phyloP scores from a whole-genome alignment of 2,329 filamentous ascomycete species.

The Talaromyces marneffei region DNA sequence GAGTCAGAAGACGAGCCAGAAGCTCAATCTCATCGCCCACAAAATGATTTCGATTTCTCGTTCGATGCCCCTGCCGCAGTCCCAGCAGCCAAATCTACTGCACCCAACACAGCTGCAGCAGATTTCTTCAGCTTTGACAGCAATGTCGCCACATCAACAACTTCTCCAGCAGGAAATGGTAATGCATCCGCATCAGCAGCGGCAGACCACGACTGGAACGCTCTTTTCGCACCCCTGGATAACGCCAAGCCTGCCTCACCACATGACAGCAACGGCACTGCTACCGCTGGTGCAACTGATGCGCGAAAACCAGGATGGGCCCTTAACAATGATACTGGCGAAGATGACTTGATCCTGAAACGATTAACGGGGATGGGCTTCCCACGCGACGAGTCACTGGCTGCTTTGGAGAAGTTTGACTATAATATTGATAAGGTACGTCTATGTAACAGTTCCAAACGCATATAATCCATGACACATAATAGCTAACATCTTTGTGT shows the following conservation, averaged over 20 bases:
- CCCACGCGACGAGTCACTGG: conserved; percentile 63
- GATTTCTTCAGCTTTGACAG: conserved; percentile 39
- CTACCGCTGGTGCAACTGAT: conserved; percentile 4
- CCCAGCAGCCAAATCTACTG: conserved; percentile 17
- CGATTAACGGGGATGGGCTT: conserved; percentile 89
- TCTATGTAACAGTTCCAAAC: not conserved
- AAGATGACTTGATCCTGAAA: conserved; percentile 89
- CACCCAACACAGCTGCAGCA: conserved; percentile 22
- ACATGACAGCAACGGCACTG: conserved; percentile 10
- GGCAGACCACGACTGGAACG: conserved; percentile 77
- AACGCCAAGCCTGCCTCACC: conserved; percentile 16
- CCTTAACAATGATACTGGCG: conserved; percentile 66
- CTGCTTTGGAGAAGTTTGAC: conserved; percentile 86
- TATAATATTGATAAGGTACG: conserved; percentile 91
- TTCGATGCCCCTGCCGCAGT: conserved; percentile 35
- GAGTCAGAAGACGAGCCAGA: conserved; percentile 51
- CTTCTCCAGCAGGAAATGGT: conserved; percentile 35
- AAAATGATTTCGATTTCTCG: conserved; percentile 42
- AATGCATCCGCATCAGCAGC: conserved; percentile 36
- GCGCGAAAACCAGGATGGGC: conserved; percentile 55
- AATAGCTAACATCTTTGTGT: not conserved
- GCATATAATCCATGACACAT: conserved; percentile 6
- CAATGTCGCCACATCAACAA: conserved; percentile 29
- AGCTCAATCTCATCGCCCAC: conserved; percentile 27
- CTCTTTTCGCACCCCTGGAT: conserved; percentile 80